Evolutionary conservation across 2,329 filamentous ascomycete genomes (phyloP), one percentile per base, ranked within the genome.

Genomic region (Fusarium staphyleae): DNA sequence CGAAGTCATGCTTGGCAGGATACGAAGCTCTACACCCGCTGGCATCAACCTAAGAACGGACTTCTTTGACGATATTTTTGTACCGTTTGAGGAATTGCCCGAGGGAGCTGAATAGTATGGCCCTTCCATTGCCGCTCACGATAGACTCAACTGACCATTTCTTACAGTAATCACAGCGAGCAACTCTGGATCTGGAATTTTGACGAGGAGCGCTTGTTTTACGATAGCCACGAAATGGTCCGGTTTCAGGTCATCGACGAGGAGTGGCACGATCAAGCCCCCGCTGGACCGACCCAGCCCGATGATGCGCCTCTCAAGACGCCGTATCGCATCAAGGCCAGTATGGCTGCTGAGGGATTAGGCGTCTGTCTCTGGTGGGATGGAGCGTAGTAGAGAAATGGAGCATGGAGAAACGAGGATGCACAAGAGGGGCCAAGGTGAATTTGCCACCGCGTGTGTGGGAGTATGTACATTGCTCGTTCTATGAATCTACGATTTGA

Each of bases 21-120:
- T 99, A 73, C 87, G 87, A 60, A 87, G 86, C 61, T 87, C 87
- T 29, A 88, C 83, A 1, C 81, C 86, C 7, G 78, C 87, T 2
- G 92, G 90, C 30, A 91, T 96, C 67, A 85, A 87, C 67, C 81
- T 98, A 54, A 86, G 87, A 41, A 88, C 93, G 4, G 91, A 96
- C 58, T 99, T 99, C 73, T 99, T 97, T 66, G 90, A 93, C 65
- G 93, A 98, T 60, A 91, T 99, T 26, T 88, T 91, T 53, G 86
- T 98, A 58, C 91, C 84, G 1, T 85, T 84, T 29, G 82, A 86
- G 48, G 85, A 90, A 60, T 80, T 96, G 4, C 89, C 92, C 32
- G 85, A 89, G 22, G 86, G 85, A n/a, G 86, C 87, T 19, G 82
- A 85, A 70, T 96, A 90, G 88, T 92, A 75, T 75, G 64, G 14